Evolutionary conservation across 148 eudicot genomes (phyloP).

Genomic region (Salicornia ramosissima): DNA sequence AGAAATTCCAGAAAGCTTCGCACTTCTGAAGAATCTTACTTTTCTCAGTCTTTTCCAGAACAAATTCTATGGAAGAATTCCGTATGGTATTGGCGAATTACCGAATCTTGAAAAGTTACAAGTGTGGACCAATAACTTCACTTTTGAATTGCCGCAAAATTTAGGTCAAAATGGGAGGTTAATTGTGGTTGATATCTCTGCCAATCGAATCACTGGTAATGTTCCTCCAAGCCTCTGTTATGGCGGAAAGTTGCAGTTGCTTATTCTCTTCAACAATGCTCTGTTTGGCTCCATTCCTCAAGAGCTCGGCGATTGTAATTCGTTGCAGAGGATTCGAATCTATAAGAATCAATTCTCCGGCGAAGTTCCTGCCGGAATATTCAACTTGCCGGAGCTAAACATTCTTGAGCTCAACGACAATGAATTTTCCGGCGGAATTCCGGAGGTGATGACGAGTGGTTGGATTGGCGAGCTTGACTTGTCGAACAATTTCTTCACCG

Average conservation of each 20-base stretch:
- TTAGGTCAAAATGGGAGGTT: constrained; percentile 39
- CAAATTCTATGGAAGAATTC: constrained; percentile 41
- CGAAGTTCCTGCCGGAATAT: constrained; percentile 36
- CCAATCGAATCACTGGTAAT: constrained; percentile 40
- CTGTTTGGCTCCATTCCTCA: constrained; percentile 34
- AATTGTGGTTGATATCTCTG: constrained; percentile 25
- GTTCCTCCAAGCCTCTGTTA: constrained; percentile 34
- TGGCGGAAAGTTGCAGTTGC: constrained; percentile 28
- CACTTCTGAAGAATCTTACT: constrained; percentile 33
- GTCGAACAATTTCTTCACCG: constrained; percentile 37
- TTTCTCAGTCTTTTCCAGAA: constrained; percentile 46
- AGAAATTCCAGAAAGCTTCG: constrained; percentile 44
- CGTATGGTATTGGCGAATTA: constrained; percentile 40
- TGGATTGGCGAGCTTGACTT: constrained; percentile 24
- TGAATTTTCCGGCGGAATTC: constrained; percentile 44
- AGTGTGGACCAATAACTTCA: constrained; percentile 44
- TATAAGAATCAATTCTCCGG: constrained; percentile 35
- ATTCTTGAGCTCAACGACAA: constrained; percentile 36
- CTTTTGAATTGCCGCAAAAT: constrained; percentile 37
- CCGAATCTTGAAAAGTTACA: constrained; percentile 43
- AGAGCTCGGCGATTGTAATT: constrained; percentile 40
- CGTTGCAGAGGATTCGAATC: constrained; percentile 33
- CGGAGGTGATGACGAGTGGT: constrained; percentile 28
- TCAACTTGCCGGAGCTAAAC: constrained; percentile 29
- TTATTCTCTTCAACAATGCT: constrained; percentile 38